Base-by-base conservation (phyloP, 495 filamentous ascomycete genomes). In the Oidiodendron maius region DNA sequence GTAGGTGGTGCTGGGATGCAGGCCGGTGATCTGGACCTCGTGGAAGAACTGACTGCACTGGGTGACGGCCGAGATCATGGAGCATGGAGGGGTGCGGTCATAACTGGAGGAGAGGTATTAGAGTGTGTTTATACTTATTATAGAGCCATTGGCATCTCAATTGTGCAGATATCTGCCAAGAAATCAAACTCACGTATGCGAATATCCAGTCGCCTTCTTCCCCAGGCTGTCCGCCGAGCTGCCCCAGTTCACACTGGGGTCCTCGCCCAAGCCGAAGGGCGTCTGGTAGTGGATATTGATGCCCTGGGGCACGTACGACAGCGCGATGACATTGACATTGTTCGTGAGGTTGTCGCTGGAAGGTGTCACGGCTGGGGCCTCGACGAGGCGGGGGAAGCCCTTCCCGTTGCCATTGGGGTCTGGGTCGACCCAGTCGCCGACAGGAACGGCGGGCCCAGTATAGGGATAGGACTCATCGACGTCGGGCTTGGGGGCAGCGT, bases 261-360 rank as follows among this genome's bases (percentile, higher is more conserved):
- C 48, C 15, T 51, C 50, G 4, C 66, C 69, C 40, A 77, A 50
- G 6, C 74, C 74, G 46, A 75, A 77, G 8, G 74, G 72, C 9
- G 74, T 77, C 61, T 77, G 74, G 57, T 69, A 77, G 59, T 76
- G 74, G 48, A 76, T 65, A 53, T 71, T 72, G 48, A 76, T 67
- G 18, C 74, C 74, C 32, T 65, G 56, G 0, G 71, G 72, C 15
- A 76, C 22, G 50, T 75, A 77, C 2, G 71, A 67, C 42, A 71
- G 37, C 13, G 67, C 66, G 48, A 77, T 75, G 40, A 77, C 72
- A 56, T 77, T 76, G 57, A 77, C 58, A 49, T 77, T 77, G 65
- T 77, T 77, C 37, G 58, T 67, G 21, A 71, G 69, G 37, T 69
- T 62, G 12, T 49, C 38, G 1, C 48, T 53, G 15, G 53, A 54